Percentiles rank a stretch among this genome's conserved stretches.
phyloP scores from a whole-genome alignment of 331 rosid genomes.

The Cucumis variabilis region DNA sequence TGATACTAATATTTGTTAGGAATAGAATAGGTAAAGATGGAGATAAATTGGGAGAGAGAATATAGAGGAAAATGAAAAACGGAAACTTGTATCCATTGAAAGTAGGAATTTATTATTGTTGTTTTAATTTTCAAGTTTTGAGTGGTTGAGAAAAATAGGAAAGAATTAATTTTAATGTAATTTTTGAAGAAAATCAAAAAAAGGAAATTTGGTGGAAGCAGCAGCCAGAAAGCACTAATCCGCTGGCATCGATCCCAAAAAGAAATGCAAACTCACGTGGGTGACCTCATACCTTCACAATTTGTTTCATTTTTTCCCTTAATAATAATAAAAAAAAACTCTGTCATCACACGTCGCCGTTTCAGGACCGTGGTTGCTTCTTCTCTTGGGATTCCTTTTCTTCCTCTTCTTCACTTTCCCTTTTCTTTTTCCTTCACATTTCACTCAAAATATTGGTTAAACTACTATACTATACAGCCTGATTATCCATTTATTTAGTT shows the following conservation, averaged over 20 bases:
- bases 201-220: slow-evolving; percentile 14
- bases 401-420: neutral
- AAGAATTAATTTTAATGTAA: neutral
- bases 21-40: too few relatives aligned
- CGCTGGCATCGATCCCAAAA: slow-evolving; percentile 23
- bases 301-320: neutral
- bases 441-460: too few relatives aligned
- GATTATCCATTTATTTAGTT: too few relatives aligned
- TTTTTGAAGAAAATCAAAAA: neutral
- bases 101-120: neutral
- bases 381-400: neutral
- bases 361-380: neutral
- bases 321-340: too few relatives aligned
- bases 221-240: neutral
- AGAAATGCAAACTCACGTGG: slow-evolving; percentile 22
- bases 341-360: neutral
- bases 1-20: too few relatives aligned
- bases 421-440: neutral
- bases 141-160: slow-evolving; percentile 4
- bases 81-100: too few relatives aligned
- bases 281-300: neutral
- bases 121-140: neutral
- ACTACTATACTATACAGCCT: too few relatives aligned
- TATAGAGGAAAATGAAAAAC: too few relatives aligned
- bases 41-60: too few relatives aligned